Base-by-base conservation (phyloP, 768 basidiomycete species). In the Rhodotorula kratochvilovae region DNA sequence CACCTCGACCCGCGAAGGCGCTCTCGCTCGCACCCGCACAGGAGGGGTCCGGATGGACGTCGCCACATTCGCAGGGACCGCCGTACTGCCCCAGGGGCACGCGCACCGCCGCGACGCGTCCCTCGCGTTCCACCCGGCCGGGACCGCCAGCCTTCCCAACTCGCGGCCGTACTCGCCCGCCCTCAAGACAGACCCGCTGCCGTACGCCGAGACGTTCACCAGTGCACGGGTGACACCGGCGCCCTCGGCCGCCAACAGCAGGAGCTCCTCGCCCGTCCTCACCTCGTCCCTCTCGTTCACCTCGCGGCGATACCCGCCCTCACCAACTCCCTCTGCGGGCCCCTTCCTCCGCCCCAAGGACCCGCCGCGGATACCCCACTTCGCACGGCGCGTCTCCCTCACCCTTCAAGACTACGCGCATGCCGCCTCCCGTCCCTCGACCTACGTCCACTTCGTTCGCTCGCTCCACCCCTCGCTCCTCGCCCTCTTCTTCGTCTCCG, bases 401-500 rank as follows among this genome's bases (percentile, higher is more conserved):
- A 54, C 70, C 19, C 45, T 71, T 51, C 36, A 53, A 19, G 42
- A 59, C 21, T 56, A 54, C 16, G 70, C 66, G 13, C 39, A 35
- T 33, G 31, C 45, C 42, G 66, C 66, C 13, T 19, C 61, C 23
- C 51, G n/a, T 1, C 70, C 70, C 2, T 23, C 61, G 35, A 48
- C 54, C 56, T 71, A 67, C 51, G 42, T 74, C 66, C 10, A 35
- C 59, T 71, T 74, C 43, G 35, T 70, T 45, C 43, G 66, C 36
- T 55, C 61, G 10, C 51, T 61, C n/a, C 61, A 70, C 58, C 64
- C 65, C 0, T 66, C 72, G 23, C 68, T 69, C 58, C 61, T 67
- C 45, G 56, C 42, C 51, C 66, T 63, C 33, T 70, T 67, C 58
- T 7, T 68, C 62, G 53, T 68, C 54, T 23, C 71, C 23, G 71